Evolutionary conservation across 2,329 filamentous ascomycete genomes (phyloP).

Genomic region (Byssochlamys sp.): DNA sequence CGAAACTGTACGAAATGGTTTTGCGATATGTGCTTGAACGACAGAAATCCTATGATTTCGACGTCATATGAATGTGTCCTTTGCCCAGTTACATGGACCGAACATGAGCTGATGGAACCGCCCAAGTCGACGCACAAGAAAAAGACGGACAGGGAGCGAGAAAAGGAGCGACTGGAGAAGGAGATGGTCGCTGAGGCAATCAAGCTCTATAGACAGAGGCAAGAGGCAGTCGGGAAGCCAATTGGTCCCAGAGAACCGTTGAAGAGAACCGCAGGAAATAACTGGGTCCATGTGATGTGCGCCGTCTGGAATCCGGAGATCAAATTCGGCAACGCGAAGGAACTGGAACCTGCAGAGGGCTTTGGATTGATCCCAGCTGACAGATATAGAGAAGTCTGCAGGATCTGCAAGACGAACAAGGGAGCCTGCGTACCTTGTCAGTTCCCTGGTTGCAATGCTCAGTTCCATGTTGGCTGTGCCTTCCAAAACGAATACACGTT

Average conservation of each 20-base stretch:
- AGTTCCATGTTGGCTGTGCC: conserved; percentile 83
- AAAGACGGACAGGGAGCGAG: conserved; percentile 83
- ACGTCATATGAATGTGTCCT: conserved; percentile 89
- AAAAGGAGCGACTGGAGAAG: conserved; percentile 76
- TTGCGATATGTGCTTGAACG: conserved; percentile 92
- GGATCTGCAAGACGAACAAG: conserved; percentile 63
- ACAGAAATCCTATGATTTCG: conserved; percentile 84
- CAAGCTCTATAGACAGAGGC: conserved; percentile 71
- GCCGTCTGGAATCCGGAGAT: conserved; percentile 87
- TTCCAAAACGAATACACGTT: conserved; percentile 71
- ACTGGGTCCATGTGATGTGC: conserved; percentile 94
- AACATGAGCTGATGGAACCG: conserved; percentile 73
- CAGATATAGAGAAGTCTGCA: conserved; percentile 69
- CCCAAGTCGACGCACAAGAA: conserved; percentile 73
- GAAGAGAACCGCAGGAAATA: conserved; percentile 90
- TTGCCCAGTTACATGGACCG: conserved; percentile 72
- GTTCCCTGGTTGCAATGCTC: conserved; percentile 40
- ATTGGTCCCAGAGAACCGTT: conserved; percentile 76
- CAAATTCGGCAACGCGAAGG: conserved; percentile 76
- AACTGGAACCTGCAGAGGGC: conserved; percentile 77
- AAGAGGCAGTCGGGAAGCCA: conserved; percentile 75
- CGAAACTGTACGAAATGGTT: conserved; percentile 72
- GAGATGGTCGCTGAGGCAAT: conserved; percentile 71
- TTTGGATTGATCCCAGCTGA: conserved; percentile 69
- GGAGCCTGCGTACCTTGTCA: conserved; percentile 80